Evolutionary conservation across 1,284 basidiomycete genomes (phyloP), one percentile per base, ranked within the genome.

Genomic region (Rhodotorula sp.): DNA sequence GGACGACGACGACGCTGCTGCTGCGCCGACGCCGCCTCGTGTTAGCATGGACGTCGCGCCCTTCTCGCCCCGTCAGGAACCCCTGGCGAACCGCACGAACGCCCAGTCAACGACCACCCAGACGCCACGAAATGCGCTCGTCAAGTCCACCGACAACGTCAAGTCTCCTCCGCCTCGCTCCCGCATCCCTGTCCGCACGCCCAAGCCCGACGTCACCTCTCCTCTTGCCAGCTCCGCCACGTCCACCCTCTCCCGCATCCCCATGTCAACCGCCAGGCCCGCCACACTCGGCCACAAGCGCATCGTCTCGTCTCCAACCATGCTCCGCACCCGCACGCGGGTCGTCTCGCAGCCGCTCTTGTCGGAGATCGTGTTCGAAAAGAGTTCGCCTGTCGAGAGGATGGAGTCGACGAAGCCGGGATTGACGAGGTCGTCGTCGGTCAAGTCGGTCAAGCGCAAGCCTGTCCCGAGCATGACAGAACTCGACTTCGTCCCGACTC

Each of bases 151-250:
- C 10, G 20, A 20, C 50, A 28, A 1, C 26, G 44, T 34, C 24
- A 65, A 60, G 26, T 60, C 58, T 48, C 59, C 62, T 34, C 64
- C 65, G 13, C 31, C 62, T 15, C 64, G 59, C 5, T 69, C 67
- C 8, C 52, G 57, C 26, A 72, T 72, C 22, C 70, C 70, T 0
- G 51, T 71, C 13, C 57, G 70, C 16, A 6, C 40, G 40, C 40
- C 40, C 40, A 71, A 59, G 37, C 16, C 15, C 47, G 56, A 68
- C 50, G 51, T 59, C 51, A 56, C 56, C 0, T 34, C 48, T 11
- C 59, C 59, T 13, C 63, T 57, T 20, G 13, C 24, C 26, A 31
- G 48, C 26, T 26, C 54, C n/a, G 46, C 59, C 0, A 15, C 48
- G 2, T 47, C 64, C 26, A 18, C 44, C 8, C 28, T 28, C 40